Conservation (phyloP, 2,329 filamentous ascomycete species). For the Aspergillus sp. region DNA sequence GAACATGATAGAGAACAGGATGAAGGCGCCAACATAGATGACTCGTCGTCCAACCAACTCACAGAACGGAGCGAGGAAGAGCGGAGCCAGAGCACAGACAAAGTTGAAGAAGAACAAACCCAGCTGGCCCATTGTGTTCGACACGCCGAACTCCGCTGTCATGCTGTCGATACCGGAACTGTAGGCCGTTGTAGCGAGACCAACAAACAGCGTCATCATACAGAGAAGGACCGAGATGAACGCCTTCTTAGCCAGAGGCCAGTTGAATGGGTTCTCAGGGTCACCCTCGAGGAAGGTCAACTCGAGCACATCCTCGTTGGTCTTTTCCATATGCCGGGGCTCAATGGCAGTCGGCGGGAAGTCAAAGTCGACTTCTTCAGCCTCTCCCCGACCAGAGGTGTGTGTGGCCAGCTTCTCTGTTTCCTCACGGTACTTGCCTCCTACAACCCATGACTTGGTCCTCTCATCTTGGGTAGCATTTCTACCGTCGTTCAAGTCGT, state of each 20-base stretch:
- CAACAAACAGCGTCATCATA: constrained; percentile 55
- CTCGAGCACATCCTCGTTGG: constrained; percentile 44
- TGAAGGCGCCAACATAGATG: constrained; percentile 48
- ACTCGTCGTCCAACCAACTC: constrained; percentile 50
- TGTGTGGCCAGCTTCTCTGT: constrained; percentile 17
- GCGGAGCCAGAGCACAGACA: constrained; percentile 48
- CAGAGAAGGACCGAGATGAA: constrained; percentile 50
- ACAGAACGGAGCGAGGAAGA: constrained; percentile 52
- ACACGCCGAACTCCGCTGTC: constrained; percentile 45
- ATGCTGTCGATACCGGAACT: constrained; percentile 51
- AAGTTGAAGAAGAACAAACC: constrained; percentile 54
- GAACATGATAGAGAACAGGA: constrained; percentile 50
- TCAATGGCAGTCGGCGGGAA: constrained; percentile 51
- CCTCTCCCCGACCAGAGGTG: constrained; percentile 16
- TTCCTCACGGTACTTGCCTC: constrained; percentile 28
- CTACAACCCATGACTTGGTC: constrained; percentile 17
- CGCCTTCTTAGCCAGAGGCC: constrained; percentile 45
- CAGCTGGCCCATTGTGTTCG: constrained; percentile 46
- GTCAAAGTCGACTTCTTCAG: constrained; percentile 47
- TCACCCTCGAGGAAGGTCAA: constrained; percentile 50
- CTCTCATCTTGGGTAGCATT: not conserved
- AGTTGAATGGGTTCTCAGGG: constrained; percentile 55
- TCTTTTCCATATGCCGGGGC: constrained; percentile 40
- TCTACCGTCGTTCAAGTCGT: not conserved
- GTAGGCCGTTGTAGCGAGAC: constrained; percentile 55